Evolutionary conservation across 2,329 filamentous ascomycete species (phyloP), one percentile per base, ranked within the genome.

Genomic region (Lizonia empirigonia): DNA sequence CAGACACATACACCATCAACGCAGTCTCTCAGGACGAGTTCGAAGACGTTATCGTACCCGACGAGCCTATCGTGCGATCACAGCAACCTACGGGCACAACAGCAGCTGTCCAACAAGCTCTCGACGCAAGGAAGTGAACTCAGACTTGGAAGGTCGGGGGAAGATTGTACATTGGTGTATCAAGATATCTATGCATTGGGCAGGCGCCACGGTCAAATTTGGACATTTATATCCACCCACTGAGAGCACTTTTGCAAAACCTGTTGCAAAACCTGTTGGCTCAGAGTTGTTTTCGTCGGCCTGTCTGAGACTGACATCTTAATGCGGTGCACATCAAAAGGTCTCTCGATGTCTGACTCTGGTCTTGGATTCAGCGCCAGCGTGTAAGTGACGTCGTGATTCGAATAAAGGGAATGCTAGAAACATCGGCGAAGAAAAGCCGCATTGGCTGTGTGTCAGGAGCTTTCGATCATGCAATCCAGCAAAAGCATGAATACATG

Each of bases 11-110:
- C 72, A 90, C 87, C 33, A 88, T 99, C 70, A 84, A 81, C 60
- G 91, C 90, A 46, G 89, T 99, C 69, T 91, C 93, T 34, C 94
- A 97, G 76, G 94, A 97, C 74, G 90, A 97, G 62, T 99, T 99
- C 77, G 90, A 92, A 50, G 94, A 99, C 71, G 92, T 97, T 64
- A 87, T 91, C 71, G 87, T 97, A 29, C 94, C 94, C 22, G 89
- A 90, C 71, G 79, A 82, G 44, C 87, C 90, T 38, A 73, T 76
- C 40, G 76, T 80, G 53, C 73, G 78, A n/a, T 67, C 76, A 4
- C 65, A 65, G 40, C 60, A 57, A 29, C 44, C 58, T 27, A 53
- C 62, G 16, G 61, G 65, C 50, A 65, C 68, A 13, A 64, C 65
- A 23, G 58, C 66, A 37, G 63, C 61, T 41, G 63, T 71, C 19